Percentiles rank a stretch among this genome's conserved stretches.
Conservation (phyloP, 1,139 yeast species). For the Hyphopichia buzzinii region DNA sequence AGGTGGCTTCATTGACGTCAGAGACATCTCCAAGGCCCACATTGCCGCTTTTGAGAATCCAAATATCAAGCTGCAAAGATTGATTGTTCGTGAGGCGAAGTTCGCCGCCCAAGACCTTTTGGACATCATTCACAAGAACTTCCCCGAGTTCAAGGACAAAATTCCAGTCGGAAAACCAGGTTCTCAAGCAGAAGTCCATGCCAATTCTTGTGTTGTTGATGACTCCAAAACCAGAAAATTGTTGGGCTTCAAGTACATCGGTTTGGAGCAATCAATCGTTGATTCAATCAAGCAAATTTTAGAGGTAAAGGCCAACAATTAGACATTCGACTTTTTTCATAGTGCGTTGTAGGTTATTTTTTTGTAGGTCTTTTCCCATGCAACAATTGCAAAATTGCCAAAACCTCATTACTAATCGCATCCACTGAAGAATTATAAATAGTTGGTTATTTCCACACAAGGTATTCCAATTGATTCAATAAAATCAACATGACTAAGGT, state of each 20-base stretch:
- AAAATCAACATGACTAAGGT: slow-evolving; percentile 14
- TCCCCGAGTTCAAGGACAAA: slow-evolving; percentile 17
- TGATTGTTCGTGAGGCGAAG: slow-evolving; percentile 13
- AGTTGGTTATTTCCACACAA: too few relatives aligned
- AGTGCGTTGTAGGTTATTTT: too few relatives aligned
- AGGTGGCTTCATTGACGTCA: slow-evolving; percentile 34
- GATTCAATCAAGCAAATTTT: slow-evolving; percentile 43
- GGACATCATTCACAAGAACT: slow-evolving; percentile 21
- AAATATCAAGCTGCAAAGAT: slow-evolving; percentile 11
- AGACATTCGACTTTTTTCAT: too few relatives aligned
- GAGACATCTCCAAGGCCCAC: slow-evolving; percentile 42
- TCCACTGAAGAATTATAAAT: too few relatives aligned
- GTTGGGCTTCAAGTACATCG: slow-evolving; percentile 36
- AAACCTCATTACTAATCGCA: too few relatives aligned
- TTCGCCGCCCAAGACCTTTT: slow-evolving; percentile 20
- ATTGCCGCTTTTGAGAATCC: slow-evolving; percentile 30
- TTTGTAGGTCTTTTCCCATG: too few relatives aligned
- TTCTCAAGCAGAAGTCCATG: slow-evolving; percentile 11
- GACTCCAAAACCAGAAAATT: slow-evolving; percentile 25
- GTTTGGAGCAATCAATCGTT: slow-evolving; percentile 32
- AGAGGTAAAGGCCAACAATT: neutral
- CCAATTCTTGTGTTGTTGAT: slow-evolving; percentile 8
- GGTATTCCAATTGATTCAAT: too few relatives aligned
- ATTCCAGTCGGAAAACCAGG: slow-evolving; percentile 34
- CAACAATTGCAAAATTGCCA: too few relatives aligned